Base-by-base conservation (phyloP, 345 rosid genomes). In the Carallia pectinifolia region DNA sequence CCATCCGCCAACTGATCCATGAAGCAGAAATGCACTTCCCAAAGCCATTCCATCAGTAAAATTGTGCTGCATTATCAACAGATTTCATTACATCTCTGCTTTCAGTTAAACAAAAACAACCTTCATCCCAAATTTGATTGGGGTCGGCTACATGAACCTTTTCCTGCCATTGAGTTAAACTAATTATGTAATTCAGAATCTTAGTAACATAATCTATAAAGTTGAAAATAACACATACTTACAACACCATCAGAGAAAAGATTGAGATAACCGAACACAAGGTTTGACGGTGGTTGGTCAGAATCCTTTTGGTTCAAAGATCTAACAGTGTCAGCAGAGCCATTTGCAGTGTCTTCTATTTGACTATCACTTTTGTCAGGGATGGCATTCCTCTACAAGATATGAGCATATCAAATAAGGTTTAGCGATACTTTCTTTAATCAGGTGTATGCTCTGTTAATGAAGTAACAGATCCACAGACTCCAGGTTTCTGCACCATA, bases 1-100 rank as follows among this genome's bases (percentile, higher is more conserved):
- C 99, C 99, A 95, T 66, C 99, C 99, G 62, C 99, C 99, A 79
- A 95, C 91, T 68, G 98, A 90, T 83, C 99, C 99, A 65, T 95
- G 80, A 69, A 92, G 90, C 77, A 95, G 87, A 83, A 95, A 95
- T 16, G 99, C 99, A 79, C 97, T 95, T 82, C 96, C 99, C 61
- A 95, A 77, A 73, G 98, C 98, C 92, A 95, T 81, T 56, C 99
- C 99, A 83, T 92, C 98, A 64, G 97, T 95, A 75, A 95, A 95
- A 78, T 92, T 95, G 83, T 95, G 99, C 98, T 90, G 94, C 90
- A 68, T 72, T 34, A 76, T 63, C 31, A 31, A 64, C 70, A 70
- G 39, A 67, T 4, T 15, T 44, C 50, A 44, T 44, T 44, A 44
- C 50, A 10, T 44, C 50, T 44, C 50, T 44, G 16, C 50, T 13